These are phyloP conservation scores for Coelastrella sp. DNA, from an alignment of 139 green algal genomes.

Conservation along the genomic window DNA sequence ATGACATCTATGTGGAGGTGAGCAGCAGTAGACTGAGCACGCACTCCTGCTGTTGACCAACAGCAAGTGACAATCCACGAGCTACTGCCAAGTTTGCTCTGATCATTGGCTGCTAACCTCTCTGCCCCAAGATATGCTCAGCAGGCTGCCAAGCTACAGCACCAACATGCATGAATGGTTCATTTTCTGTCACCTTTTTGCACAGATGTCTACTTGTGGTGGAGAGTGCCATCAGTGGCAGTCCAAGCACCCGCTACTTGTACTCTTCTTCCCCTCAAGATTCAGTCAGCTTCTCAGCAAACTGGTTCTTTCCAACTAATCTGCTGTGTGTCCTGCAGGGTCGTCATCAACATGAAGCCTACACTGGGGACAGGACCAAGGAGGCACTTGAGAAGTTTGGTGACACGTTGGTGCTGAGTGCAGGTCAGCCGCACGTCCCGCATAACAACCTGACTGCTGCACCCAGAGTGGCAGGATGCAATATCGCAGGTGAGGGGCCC, in stretches of 20 bases:
- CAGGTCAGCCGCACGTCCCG: constrained; percentile 74
- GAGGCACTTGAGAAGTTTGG: constrained; percentile 89
- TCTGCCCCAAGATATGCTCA: too few relatives aligned
- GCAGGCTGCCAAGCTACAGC: too few relatives aligned
- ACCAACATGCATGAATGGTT: background rate
- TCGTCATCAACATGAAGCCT: constrained; percentile 52
- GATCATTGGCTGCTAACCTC: too few relatives aligned
- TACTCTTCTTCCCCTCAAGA: too few relatives aligned
- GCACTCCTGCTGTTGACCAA: too few relatives aligned
- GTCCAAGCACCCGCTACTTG: too few relatives aligned
- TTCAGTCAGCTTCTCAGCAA: too few relatives aligned
- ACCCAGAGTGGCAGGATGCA: constrained; percentile 73
- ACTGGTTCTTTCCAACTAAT: background rate
- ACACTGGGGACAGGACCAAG: constrained; percentile 88
- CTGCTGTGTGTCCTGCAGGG: background rate
- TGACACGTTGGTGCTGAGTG: constrained; percentile 81
- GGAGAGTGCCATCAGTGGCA: too few relatives aligned
- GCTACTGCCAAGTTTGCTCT: too few relatives aligned
- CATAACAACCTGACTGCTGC: constrained; percentile 54
- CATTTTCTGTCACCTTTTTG: background rate
- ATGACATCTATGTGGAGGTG: constrained; percentile 74
- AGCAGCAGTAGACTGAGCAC: background rate
- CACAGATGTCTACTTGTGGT: background rate
- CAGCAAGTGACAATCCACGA: too few relatives aligned
- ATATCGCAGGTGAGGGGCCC: constrained; percentile 67